Percentiles rank a stretch among this genome's conserved stretches.
phyloP scores from a whole-genome alignment of 2,329 filamentous ascomycete genomes.

The Xylaria sp. region DNA sequence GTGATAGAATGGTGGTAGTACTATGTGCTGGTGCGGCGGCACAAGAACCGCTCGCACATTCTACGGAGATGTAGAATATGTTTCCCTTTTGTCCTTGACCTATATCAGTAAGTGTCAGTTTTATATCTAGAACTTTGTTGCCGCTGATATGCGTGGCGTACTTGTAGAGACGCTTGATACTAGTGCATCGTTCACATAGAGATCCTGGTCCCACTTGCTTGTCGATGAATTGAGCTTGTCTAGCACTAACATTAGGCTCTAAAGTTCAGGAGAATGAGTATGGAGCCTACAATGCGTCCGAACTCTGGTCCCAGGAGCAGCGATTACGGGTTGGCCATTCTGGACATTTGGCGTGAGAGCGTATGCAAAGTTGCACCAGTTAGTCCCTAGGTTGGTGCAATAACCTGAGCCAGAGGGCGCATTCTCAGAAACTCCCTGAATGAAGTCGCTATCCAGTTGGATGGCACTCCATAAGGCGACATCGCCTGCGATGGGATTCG shows the following conservation, averaged over 20 bases:
- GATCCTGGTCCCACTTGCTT: constrained; percentile 20
- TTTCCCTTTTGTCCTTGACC: constrained; percentile 26
- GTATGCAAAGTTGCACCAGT: constrained; percentile 33
- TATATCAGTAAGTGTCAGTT: constrained; percentile 12
- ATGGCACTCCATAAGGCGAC: constrained; percentile 28
- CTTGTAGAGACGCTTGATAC: constrained; percentile 26
- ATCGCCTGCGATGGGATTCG: constrained; percentile 23
- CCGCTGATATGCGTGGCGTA: background rate
- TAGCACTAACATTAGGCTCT: background rate
- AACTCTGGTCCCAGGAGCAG: constrained; percentile 15
- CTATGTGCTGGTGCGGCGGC: constrained; percentile 28
- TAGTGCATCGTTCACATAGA: constrained; percentile 17
- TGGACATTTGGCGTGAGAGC: constrained; percentile 24
- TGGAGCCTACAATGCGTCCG: constrained; percentile 23
- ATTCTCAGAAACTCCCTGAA: constrained; percentile 29
- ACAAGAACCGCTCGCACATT: constrained; percentile 24
- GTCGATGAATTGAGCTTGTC: constrained; percentile 23
- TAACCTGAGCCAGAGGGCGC: constrained; percentile 25
- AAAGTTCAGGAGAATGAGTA: background rate
- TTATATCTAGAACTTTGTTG: background rate
- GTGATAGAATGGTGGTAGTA: background rate
- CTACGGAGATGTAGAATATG: constrained; percentile 26
- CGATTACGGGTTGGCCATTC: constrained; percentile 18
- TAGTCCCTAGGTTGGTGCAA: constrained; percentile 21
- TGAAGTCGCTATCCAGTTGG: constrained; percentile 25